Conservation (phyloP, 2,329 filamentous ascomycete genomes). For the Mycocentrospora acerina region DNA sequence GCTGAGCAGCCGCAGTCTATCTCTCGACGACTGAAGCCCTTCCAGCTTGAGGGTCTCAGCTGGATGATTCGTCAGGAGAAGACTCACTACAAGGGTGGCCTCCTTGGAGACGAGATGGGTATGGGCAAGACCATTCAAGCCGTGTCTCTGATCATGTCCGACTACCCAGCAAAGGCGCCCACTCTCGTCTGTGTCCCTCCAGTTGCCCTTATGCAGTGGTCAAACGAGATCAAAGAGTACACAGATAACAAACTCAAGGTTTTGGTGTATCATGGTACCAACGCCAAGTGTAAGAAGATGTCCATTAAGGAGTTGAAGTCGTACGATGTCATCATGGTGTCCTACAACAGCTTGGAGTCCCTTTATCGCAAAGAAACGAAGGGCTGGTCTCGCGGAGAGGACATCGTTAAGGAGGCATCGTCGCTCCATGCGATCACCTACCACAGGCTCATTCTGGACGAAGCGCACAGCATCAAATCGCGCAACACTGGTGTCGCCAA, state of each 20-base stretch:
- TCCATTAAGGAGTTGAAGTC: slow-evolving; percentile 72
- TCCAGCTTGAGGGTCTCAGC: slow-evolving; percentile 88
- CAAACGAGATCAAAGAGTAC: slow-evolving; percentile 59
- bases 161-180: slow-evolving; percentile 81
- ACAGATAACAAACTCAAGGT: slow-evolving; percentile 89
- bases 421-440: slow-evolving; percentile 81
- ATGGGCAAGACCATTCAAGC: slow-evolving; percentile 99
- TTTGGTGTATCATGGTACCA: slow-evolving; percentile 85
- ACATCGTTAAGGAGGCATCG: slow-evolving; percentile 75
- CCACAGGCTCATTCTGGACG: slow-evolving; percentile 90
- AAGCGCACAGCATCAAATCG: slow-evolving; percentile 92
- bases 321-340: slow-evolving; percentile 95
- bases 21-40: slow-evolving; percentile 81
- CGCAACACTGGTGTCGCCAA: slow-evolving; percentile 89
- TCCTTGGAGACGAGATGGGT: slow-evolving; percentile 97
- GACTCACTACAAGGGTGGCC: slow-evolving; percentile 79
- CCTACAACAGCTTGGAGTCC: slow-evolving; percentile 88
- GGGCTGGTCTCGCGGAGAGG: slow-evolving; percentile 79
- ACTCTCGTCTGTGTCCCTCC: slow-evolving; percentile 88
- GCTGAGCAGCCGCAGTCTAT: slow-evolving; percentile 76
- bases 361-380: slow-evolving; percentile 91
- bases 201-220: slow-evolving; percentile 95
- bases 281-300: slow-evolving; percentile 77
- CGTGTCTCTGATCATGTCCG: slow-evolving; percentile 96
- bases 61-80: slow-evolving; percentile 95